Conservation (phyloP, 352 stramenopile species). For the Phytopythium oedochilum region DNA sequence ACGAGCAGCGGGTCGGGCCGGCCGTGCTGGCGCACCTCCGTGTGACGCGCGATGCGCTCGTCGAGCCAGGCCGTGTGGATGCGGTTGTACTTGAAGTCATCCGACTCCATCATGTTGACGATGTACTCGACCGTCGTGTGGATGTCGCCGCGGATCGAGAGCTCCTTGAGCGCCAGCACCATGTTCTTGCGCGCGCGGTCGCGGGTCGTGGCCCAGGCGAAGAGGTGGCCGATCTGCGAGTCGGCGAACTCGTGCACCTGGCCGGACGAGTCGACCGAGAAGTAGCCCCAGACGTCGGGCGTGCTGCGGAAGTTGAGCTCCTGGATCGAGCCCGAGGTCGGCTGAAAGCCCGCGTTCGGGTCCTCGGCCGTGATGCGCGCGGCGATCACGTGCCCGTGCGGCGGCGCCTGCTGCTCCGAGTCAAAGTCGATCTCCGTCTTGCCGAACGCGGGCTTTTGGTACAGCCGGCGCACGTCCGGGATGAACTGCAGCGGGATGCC, state of each 20-base stretch:
- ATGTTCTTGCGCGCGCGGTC: slow-evolving; percentile 98
- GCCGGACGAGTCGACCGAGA: slow-evolving; percentile 98
- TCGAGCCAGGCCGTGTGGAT: slow-evolving; percentile 99
- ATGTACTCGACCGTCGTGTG: slow-evolving; percentile 99
- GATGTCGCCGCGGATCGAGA: slow-evolving; percentile 99
- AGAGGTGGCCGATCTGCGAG: slow-evolving; percentile 99
- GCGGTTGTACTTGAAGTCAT: slow-evolving; percentile 98
- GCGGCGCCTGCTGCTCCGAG: slow-evolving; percentile 65
- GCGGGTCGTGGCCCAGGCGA: slow-evolving; percentile 94
- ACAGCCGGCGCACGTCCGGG: slow-evolving; percentile 97
- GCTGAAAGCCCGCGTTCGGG: slow-evolving; percentile 99
- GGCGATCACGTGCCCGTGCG: slow-evolving; percentile 96
- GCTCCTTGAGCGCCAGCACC: slow-evolving; percentile 97
- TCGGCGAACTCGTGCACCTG: slow-evolving; percentile 99
- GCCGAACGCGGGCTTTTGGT: slow-evolving; percentile 93
- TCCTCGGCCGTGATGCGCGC: slow-evolving; percentile 99
- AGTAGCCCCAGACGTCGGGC: slow-evolving; percentile 99
- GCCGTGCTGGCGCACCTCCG: slow-evolving; percentile 83
- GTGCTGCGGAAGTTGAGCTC: slow-evolving; percentile 99
- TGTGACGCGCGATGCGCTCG: slow-evolving; percentile 93
- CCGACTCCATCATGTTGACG: slow-evolving; percentile 97
- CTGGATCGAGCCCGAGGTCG: slow-evolving; percentile 95
- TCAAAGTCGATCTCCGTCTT: slow-evolving; percentile 96
- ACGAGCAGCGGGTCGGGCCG: slow-evolving; percentile 83
- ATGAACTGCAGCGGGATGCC: slow-evolving; percentile 99